These are phyloP conservation scores for Citrus sinensis DNA, from an alignment of 345 rosid species.

Conservation along the genomic window DNA sequence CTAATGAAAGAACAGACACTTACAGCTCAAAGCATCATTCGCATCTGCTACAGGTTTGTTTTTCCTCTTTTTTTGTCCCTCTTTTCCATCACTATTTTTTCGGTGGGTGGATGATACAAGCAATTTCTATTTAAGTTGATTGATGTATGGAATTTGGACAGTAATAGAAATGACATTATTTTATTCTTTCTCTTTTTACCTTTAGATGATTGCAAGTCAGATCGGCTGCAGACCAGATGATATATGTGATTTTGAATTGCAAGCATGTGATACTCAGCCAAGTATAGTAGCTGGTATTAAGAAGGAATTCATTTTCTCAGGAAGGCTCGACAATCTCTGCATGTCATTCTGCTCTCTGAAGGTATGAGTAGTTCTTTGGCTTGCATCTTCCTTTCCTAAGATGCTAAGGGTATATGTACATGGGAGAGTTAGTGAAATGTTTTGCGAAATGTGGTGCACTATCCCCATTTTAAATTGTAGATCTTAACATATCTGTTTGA, in stretches of 20 bases:
- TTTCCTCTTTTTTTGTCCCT: background rate
- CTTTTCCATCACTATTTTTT: background rate
- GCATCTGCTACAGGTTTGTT: constrained; percentile 62
- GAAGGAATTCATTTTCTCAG: constrained; percentile 87
- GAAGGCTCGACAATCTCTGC: constrained; percentile 99
- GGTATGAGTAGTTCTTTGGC: constrained; percentile 34
- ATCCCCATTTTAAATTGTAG: background rate
- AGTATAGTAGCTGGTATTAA: constrained; percentile 78
- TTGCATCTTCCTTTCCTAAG: background rate
- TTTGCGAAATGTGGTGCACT: background rate
- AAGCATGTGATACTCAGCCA: constrained; percentile 97
- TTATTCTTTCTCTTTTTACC: constrained; percentile 10
- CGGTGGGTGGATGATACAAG: background rate
- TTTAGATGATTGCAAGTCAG: constrained; percentile 60
- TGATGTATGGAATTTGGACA: background rate
- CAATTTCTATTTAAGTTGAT: background rate
- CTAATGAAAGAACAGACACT: constrained; percentile 21
- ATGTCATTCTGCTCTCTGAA: constrained; percentile 89
- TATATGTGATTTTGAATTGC: constrained; percentile 92
- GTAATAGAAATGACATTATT: constrained; percentile 4
- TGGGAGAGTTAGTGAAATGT: background rate
- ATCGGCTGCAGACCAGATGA: constrained; percentile 64
- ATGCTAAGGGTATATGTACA: background rate
- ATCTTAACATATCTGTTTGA: background rate
- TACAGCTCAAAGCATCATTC: constrained; percentile 62